Conservation (phyloP, 768 basidiomycete genomes). For the Leccinum aurantiacum region DNA sequence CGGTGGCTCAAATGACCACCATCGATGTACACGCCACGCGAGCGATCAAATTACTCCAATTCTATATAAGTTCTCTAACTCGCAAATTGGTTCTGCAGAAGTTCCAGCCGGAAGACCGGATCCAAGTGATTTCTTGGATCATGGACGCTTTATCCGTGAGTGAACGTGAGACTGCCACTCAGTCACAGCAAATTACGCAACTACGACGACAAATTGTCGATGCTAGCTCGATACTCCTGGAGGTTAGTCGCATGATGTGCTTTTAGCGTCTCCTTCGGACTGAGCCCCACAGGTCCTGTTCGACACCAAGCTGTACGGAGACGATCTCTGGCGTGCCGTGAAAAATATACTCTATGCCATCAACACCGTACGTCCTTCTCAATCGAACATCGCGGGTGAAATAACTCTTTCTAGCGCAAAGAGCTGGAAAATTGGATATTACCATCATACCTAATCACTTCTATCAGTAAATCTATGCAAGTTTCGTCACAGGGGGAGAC, state of each 20-base stretch:
- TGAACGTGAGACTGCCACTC: constrained; percentile 29
- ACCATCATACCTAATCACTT: constrained; percentile 39
- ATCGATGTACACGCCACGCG: constrained; percentile 43
- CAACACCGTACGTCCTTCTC: constrained; percentile 26
- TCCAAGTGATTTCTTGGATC: constrained; percentile 46
- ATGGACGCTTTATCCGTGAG: constrained; percentile 44
- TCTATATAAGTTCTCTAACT: constrained; percentile 46
- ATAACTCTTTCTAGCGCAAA: constrained; percentile 43
- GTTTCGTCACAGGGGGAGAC: constrained; percentile 23
- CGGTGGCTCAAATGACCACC: constrained; percentile 44
- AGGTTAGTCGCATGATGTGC: constrained; percentile 32
- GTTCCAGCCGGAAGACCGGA: constrained; percentile 43
- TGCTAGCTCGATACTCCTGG: constrained; percentile 47
- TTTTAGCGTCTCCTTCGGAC: constrained; percentile 3
- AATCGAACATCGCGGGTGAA: constrained; percentile 12
- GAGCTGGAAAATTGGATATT: constrained; percentile 42
- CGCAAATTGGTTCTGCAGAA: constrained; percentile 49
- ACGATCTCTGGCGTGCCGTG: constrained; percentile 26
- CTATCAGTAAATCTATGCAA: constrained; percentile 34
- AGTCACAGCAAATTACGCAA: constrained; percentile 30
- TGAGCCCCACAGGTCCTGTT: constrained; percentile 17
- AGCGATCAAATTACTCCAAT: constrained; percentile 49
- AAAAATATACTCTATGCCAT: constrained; percentile 23
- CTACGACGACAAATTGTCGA: constrained; percentile 51
- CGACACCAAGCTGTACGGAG: constrained; percentile 26